Base-by-base conservation (phyloP, 306 rosid genomes). In the Pyrus bretschneideri region DNA sequence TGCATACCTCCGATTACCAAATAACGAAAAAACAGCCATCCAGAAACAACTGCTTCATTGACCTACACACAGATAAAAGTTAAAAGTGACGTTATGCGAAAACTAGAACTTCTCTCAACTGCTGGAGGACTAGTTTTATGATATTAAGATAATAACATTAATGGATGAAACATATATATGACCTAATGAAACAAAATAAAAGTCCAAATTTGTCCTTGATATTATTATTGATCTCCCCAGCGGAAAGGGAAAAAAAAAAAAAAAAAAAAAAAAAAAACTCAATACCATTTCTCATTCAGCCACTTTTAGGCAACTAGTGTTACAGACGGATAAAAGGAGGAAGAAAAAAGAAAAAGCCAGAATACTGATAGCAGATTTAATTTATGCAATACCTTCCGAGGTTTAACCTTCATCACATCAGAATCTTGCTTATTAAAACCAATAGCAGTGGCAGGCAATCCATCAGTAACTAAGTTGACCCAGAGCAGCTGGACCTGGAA, bases 11-110 rank as follows among this genome's bases (percentile, higher is more conserved):
- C 99, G 79, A 95, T 92, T 52, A 95, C 99, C 86, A 95, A 84
- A 87, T 95, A 95, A 75, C 99, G 97, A 78, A 95, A 95, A 87
- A 95, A 95, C 91, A 95, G 81, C 99, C 99, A 95, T 73, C 99
- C 99, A 46, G 90, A 42, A 67, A 95, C 97, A 79, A 95, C 99
- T 9, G 97, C 99, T 92, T 95, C 99, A 79, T 83, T 90, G 82
- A 95, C 90, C 98, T 94, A 84, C 59, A 81, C 73, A 75, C 13
- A 79, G 67, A 69, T 73, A 67, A 78, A 80, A 82, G 42, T 40
- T 23, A 30, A 55, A 54, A 54, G 71, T 75, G 62, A 66, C 19
- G 31, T 38, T 44, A 54, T 10, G 40, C 38, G 8, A 18, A 72
- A 25, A 65, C 44, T 51, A 7, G 69, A 49, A 31, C 33, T 19